Evolutionary conservation across 352 stramenopile species (phyloP), one percentile per base, ranked within the genome.

Genomic region (Stramenopiles sp.): DNA sequence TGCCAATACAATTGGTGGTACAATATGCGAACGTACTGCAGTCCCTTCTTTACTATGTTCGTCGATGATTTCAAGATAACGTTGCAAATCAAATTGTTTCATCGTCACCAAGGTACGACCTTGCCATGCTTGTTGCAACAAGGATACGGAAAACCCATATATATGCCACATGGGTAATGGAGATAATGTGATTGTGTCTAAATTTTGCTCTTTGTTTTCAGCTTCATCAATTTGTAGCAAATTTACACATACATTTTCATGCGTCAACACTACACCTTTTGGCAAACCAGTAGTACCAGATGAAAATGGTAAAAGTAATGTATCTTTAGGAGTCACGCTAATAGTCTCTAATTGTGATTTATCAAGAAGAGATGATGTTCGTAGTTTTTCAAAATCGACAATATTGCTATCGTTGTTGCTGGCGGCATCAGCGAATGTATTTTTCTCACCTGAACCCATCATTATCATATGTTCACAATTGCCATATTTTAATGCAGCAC

Each of bases 141-240:
- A 80, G 30, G 93, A 83, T 73, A 90, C 87, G 30, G 90, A 86
- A 30, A 93, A 85, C 78, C 90, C 92, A 83, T 97, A 97, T 79
- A 98, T 97, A 81, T 98, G 93, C 86, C 95, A 97, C 79, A 97
- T 96, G 23, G 94, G 93, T 33, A 98, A 84, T 43, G 93, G 78
- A 0, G 82, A 85, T 23, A 95, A 83, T 32, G 81, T 79, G 13
- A 53, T 53, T 53, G 38, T 53, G 4, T 53, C 38, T 53, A 13
- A 53, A 13, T 4, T 53, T 53, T 53, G 38, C 38, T 53, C 38
- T 76, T 78, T 31, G 6, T 43, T 78, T 76, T 74, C 38, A 78
- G 1, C 33, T 83, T 87, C 80, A 74, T 86, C 74, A 13, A 90
- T 83, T 81, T 97, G 92, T 7, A 95, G 76, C 20, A 95, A 84